Evolutionary conservation across 495 filamentous ascomycete species (phyloP).

Genomic region (Aspergillus haitiensis): DNA sequence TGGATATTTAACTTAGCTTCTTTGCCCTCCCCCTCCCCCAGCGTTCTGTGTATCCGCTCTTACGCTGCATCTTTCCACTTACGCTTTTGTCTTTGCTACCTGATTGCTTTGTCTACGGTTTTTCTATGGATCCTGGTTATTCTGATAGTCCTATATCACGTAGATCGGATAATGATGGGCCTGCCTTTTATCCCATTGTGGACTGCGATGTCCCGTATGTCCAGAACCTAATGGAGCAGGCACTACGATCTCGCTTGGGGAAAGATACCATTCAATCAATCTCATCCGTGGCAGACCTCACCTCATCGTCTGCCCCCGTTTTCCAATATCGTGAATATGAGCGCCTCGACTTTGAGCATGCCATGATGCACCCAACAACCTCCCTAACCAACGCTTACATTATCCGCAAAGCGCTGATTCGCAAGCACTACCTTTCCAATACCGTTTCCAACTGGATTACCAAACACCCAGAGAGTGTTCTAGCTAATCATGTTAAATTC

Average conservation of each 20-base stretch:
- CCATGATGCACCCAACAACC: constrained; percentile 57
- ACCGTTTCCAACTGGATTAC: constrained; percentile 77
- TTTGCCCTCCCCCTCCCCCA: too few species aligned
- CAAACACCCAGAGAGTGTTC: constrained; percentile 71
- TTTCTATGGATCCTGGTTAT: constrained; percentile 21
- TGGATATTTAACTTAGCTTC: constrained; percentile 33
- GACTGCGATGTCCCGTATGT: constrained; percentile 86
- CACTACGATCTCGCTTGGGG: constrained; percentile 64
- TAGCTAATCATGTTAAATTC: constrained; percentile 68
- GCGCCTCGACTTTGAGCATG: constrained; percentile 74
- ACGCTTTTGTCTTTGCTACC: constrained; percentile 22
- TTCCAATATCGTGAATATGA: constrained; percentile 91
- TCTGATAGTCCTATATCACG: constrained; percentile 45
- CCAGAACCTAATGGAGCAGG: constrained; percentile 73
- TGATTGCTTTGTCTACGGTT: constrained; percentile 17
- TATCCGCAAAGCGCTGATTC: constrained; percentile 95
- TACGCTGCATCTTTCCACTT: constrained; percentile 28
- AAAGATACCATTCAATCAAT: constrained; percentile 43
- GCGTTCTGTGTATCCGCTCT: constrained; percentile 26
- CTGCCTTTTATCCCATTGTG: constrained; percentile 68
- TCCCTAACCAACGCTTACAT: constrained; percentile 79
- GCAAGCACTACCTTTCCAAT: constrained; percentile 86
- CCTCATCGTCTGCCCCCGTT: constrained; percentile 47
- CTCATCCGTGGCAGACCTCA: constrained; percentile 44
- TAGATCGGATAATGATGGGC: constrained; percentile 44